These are phyloP conservation scores for Populus simonii DNA, from an alignment of 345 rosid species.

Conservation along the genomic window DNA sequence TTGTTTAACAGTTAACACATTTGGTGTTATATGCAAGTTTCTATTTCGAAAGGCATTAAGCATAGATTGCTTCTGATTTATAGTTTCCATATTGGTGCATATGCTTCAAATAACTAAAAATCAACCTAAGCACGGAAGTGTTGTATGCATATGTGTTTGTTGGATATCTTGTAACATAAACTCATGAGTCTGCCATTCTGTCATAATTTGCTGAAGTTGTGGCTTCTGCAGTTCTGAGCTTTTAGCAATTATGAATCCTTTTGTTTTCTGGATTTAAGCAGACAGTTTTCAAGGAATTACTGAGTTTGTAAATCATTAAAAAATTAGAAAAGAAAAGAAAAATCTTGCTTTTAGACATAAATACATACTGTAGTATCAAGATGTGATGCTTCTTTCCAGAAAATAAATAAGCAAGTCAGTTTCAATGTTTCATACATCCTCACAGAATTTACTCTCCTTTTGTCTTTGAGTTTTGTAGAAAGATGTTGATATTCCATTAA, in stretches of 20 bases:
- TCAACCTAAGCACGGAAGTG: neutral
- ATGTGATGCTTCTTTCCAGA: too few species aligned
- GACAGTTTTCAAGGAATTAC: too few species aligned
- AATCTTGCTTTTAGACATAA: too few species aligned
- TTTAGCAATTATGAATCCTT: neutral
- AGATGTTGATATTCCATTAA: neutral
- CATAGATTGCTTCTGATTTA: neutral
- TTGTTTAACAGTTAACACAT: neutral
- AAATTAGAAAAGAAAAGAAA: too few species aligned
- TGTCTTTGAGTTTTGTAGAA: neutral
- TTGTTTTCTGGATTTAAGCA: neutral
- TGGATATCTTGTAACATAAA: neutral
- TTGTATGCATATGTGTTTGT: neutral
- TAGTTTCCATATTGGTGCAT: neutral
- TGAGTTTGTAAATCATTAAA: too few species aligned
- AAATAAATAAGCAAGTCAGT: too few species aligned
- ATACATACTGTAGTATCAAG: too few species aligned
- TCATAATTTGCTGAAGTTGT: neutral
- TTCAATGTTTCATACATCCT: too few species aligned
- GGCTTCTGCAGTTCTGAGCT: slow-evolving; percentile 4
- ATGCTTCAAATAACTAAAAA: neutral
- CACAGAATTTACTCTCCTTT: neutral
- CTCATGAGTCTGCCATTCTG: neutral
- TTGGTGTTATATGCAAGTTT: neutral
- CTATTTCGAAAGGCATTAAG: neutral